Evolutionary conservation across 495 filamentous ascomycete genomes (phyloP), one percentile per base, ranked within the genome.

Genomic region (Eremomyces bilateralis): DNA sequence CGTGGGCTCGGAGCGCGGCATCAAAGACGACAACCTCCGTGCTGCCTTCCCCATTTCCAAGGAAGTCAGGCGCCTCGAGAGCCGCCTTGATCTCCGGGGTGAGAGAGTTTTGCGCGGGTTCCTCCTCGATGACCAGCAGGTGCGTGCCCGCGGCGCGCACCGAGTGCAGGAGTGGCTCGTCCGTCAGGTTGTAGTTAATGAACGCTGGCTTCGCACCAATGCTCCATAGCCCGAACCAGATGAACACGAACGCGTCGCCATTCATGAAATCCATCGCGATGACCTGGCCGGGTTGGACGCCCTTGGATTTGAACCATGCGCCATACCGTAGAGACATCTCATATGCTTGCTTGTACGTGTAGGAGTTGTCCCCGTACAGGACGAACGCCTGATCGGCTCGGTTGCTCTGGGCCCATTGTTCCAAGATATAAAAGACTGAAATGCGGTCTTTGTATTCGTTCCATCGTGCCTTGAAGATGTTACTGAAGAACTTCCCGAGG

Each of bases 231-330:
- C 76, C 88, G 16, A 91, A 61, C 59, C 71, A 67, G n/a, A 93
- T 38, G 57, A 91, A 90, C 8, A 92, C 43, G 46, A 84, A 88
- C 3, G 67, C 65, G 11, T 80, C 73, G 17, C 70, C 79, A 47
- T 97, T 97, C 57, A 76, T 77, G 42, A 84, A 78, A 53, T 93
- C 71, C 46, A 97, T 61, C 0, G 84, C 85, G 2, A 97, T 78
- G 31, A 95, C 68, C 31, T 94, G 80, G 41, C 68, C 68, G 25
- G 71, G 64, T 42, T 72, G 70, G 29, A 95, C 59, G 2, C 63
- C 63, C n/a, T 53, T 64, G 4, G 63, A 66, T 53, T 76, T 77
- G 37, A 95, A 58, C 79, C 79, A 95, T 24, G 69, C 63, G 13
- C 79, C 83, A 45, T 88, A 88, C 36, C 71, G 76, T 24, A 94